Percentiles rank a stretch among this genome's conserved stretches.
phyloP scores from a whole-genome alignment of 2,329 filamentous ascomycete species.

The Neofusicoccum laricinum region DNA sequence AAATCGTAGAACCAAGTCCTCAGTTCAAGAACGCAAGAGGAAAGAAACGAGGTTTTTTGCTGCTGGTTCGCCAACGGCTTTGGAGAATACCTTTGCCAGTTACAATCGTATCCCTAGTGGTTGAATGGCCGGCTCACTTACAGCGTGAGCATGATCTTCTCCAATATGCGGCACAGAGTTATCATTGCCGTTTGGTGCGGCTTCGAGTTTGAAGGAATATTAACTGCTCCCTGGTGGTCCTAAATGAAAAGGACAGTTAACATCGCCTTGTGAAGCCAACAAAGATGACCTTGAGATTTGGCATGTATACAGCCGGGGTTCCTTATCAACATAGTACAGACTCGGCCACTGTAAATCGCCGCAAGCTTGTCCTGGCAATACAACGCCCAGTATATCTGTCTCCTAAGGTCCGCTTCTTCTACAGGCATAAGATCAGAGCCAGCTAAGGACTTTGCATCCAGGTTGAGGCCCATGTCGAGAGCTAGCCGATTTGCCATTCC shows the following conservation, averaged over 20 bases:
- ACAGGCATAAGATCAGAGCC: constrained; percentile 23
- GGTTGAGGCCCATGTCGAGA: constrained; percentile 39
- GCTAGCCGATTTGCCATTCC: constrained; percentile 37
- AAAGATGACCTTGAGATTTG: neutral
- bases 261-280: neutral
- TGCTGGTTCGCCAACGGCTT: constrained; percentile 22
- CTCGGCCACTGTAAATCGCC: constrained; percentile 35
- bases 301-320: neutral
- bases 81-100: constrained; percentile 28
- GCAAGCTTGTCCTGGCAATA: constrained; percentile 37
- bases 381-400: constrained; percentile 38
- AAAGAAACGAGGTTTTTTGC: constrained; percentile 28
- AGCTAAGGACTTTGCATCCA: constrained; percentile 30
- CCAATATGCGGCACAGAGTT: constrained; percentile 28
- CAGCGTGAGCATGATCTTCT: constrained; percentile 32
- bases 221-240: constrained; percentile 32
- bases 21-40: constrained; percentile 31
- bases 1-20: constrained; percentile 26
- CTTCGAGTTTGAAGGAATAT: constrained; percentile 17
- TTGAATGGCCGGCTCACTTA: constrained; percentile 17
- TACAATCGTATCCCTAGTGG: neutral
- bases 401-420: constrained; percentile 31
- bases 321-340: constrained; percentile 37
- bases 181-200: constrained; percentile 28
- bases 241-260: constrained; percentile 2